Evolutionary conservation across 495 filamentous ascomycete species (phyloP), one percentile per base, ranked within the genome.

Genomic region (Elasticomyces elasticus): DNA sequence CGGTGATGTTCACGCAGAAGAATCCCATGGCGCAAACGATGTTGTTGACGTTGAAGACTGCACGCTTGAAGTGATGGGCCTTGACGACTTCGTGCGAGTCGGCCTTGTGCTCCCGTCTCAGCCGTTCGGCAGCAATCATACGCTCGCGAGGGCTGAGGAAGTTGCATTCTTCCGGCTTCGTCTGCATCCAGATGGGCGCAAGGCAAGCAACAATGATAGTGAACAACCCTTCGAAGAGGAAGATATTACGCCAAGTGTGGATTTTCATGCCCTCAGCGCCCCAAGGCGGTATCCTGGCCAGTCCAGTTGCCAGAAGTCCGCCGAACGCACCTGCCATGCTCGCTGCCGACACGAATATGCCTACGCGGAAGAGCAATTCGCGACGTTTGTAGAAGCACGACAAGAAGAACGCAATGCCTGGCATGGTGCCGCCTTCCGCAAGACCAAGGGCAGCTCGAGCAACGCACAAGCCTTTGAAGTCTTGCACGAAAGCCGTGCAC

Each of bases 311-410:
- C 6, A 82, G 66, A 53, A 70, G 72, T 3, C 84, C 82, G 7
- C 83, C 82, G 60, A 89, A 89, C 1, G 82, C 82, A 2, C 73
- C 77, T 19, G 79, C 79, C 37, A 82, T 56, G 0, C 79, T 78
- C 1, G 79, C 79, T 0, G 79, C 79, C 4, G 79, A 81, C 52
- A 82, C 75, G 63, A 80, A 79, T 1, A 81, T 66, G 26, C 77
- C 79, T 37, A 72, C 79, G 26, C 79, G 69, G 54, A 76, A 74
- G 0, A 77, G 78, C 15, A 82, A 70, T 51, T 82, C 79, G 40
- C 79, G 69, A 17, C 76, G 72, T 27, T 66, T 74, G 64, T 78
- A 82, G 62, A 81, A 81, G 35, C 79, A n/a, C n/a, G n/a, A n/a
- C n/a, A n/a, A n/a, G n/a, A n/a, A n/a, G n/a, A n/a, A n/a, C n/a